These are phyloP conservation scores for Stromatinia cepivora DNA, from an alignment of 2,329 filamentous ascomycete species.

Conservation along the genomic window DNA sequence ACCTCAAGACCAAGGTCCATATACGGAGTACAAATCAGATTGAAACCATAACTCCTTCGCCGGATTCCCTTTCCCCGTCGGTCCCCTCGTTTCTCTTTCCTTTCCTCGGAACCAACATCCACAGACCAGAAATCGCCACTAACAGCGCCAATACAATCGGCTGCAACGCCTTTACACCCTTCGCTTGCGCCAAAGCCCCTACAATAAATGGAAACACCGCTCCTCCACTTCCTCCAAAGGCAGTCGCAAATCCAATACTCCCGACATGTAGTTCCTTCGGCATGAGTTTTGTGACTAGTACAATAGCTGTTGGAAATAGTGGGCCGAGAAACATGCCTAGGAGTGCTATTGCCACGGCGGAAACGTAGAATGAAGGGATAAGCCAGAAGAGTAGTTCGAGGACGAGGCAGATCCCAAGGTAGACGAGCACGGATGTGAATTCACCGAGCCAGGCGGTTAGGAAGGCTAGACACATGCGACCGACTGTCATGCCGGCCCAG, in stretches of 20 bases:
- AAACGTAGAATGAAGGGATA: slow-evolving; percentile 72
- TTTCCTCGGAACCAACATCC: slow-evolving; percentile 46
- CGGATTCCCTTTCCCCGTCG: slow-evolving; percentile 22
- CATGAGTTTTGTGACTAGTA: slow-evolving; percentile 72
- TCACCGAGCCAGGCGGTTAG: slow-evolving; percentile 74
- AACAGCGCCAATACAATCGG: slow-evolving; percentile 55
- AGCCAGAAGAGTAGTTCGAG: slow-evolving; percentile 79
- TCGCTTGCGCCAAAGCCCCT: slow-evolving; percentile 63
- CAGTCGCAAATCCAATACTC: slow-evolving; percentile 77
- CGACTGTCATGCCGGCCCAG: slow-evolving; percentile 79
- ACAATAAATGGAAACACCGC: slow-evolving; percentile 66
- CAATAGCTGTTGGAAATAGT: slow-evolving; percentile 72
- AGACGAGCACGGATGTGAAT: slow-evolving; percentile 63
- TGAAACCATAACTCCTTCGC: background rate
- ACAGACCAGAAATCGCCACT: slow-evolving; percentile 48
- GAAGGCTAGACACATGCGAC: slow-evolving; percentile 73
- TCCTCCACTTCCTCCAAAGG: slow-evolving; percentile 67
- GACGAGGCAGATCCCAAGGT: slow-evolving; percentile 63
- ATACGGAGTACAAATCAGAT: background rate
- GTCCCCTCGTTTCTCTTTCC: slow-evolving; percentile 33
- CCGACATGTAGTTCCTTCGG: slow-evolving; percentile 72
- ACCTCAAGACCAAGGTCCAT: background rate
- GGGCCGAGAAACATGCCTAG: slow-evolving; percentile 81
- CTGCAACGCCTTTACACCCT: slow-evolving; percentile 58
- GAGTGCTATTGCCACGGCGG: slow-evolving; percentile 68